Evolutionary conservation across 768 basidiomycete species (phyloP).

Genomic region (Boletus sp.): DNA sequence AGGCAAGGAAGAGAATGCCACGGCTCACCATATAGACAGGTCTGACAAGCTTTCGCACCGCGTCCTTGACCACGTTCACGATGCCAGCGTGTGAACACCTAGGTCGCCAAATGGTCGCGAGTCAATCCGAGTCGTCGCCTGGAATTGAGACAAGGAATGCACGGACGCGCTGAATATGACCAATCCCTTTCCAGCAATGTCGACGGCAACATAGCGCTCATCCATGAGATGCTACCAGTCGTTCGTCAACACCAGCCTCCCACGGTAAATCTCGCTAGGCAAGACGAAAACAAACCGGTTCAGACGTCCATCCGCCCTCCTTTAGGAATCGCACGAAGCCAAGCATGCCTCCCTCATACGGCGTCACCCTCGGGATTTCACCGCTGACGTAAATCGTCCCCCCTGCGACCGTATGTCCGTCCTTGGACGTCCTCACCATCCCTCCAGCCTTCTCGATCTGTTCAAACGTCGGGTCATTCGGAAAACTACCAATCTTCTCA

Average conservation of each 20-base stretch:
- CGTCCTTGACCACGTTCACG: conserved; percentile 77
- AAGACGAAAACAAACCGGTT: conserved; percentile 42
- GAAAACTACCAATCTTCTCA: conserved; percentile 58
- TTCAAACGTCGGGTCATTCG: conserved; percentile 69
- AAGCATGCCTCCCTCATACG: conserved; percentile 64
- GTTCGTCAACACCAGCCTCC: not conserved
- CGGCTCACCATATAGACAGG: conserved; percentile 70
- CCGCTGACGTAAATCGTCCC: conserved; percentile 75
- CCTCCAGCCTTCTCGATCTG: conserved; percentile 57
- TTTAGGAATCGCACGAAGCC: conserved; percentile 63
- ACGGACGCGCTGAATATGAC: conserved; percentile 82
- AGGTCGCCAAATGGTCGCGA: not conserved
- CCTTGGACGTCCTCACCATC: conserved; percentile 53
- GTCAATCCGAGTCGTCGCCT: not conserved
- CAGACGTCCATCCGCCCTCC: conserved; percentile 44
- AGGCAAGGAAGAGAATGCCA: not conserved
- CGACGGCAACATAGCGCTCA: conserved; percentile 73
- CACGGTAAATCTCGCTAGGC: conserved; percentile 18
- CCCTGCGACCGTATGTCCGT: conserved; percentile 64
- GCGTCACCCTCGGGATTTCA: conserved; percentile 68
- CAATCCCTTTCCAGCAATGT: conserved; percentile 78
- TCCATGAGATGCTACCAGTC: conserved; percentile 67
- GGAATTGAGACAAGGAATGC: not conserved
- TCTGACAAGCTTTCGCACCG: conserved; percentile 53
- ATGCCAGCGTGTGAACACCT: conserved; percentile 81